phyloP scores from a whole-genome alignment of 192 early-diverging fungal species.

The Powellomyces hirtus region DNA sequence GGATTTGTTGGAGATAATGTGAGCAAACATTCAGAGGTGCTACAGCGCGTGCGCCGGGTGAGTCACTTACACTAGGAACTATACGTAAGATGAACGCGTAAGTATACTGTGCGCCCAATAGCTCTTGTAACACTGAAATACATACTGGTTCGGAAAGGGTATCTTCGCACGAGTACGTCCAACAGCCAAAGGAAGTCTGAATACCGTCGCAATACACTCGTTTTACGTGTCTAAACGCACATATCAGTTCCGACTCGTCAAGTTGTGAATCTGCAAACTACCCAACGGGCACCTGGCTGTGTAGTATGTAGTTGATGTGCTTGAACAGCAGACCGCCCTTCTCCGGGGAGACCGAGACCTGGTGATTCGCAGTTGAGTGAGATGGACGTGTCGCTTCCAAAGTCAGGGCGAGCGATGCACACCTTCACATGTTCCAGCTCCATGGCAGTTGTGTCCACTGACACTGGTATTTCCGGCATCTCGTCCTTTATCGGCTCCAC shows the following conservation, averaged over 20 bases:
- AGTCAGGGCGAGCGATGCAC: too few relatives aligned
- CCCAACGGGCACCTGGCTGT: conserved; percentile 68
- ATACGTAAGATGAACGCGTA: not conserved
- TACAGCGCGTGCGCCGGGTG: not conserved
- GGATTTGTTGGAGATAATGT: conserved; percentile 17
- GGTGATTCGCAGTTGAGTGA: not conserved
- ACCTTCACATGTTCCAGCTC: not conserved
- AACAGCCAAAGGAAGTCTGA: conserved; percentile 90
- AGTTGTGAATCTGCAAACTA: too few relatives aligned
- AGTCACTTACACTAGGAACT: conserved; percentile 31
- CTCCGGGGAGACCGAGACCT: conserved; percentile 55
- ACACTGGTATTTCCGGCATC: not conserved
- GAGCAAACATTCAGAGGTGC: not conserved
- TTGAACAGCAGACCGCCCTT: conserved; percentile 70
- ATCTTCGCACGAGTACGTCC: conserved; percentile 72
- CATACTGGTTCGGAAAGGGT: conserved; percentile 72
- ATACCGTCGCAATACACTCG: conserved; percentile 75
- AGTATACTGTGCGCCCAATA: too few relatives aligned
- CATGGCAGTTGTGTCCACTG: not conserved
- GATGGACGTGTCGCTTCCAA: too few relatives aligned
- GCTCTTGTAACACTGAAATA: not conserved
- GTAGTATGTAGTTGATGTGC: conserved; percentile 83
- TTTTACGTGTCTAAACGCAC: conserved; percentile 40
- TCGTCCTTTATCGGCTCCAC: conserved; percentile 1
- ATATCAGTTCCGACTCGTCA: too few relatives aligned